These are phyloP conservation scores for Teratosphaeria destructans DNA, from an alignment of 2,329 filamentous ascomycete genomes.

Conservation along the genomic window DNA sequence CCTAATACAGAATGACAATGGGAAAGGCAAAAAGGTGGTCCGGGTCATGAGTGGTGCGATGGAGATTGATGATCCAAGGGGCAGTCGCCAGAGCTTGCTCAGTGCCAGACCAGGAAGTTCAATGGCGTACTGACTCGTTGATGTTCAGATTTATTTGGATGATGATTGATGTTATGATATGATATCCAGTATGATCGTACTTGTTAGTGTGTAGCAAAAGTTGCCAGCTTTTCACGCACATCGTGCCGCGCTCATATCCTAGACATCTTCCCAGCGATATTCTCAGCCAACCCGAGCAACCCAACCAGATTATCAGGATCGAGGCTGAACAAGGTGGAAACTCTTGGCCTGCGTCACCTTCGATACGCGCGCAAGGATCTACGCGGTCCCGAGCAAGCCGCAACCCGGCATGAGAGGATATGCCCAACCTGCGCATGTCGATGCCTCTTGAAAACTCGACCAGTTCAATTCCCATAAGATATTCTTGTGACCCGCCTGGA, in stretches of 20 bases:
- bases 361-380: neutral
- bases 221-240: neutral
- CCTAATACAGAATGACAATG: constrained; percentile 47
- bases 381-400: neutral
- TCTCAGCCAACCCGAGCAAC: no score
- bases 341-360: neutral
- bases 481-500: neutral
- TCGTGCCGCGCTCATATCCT: neutral
- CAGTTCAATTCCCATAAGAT: neutral
- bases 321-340: neutral
- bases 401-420: neutral
- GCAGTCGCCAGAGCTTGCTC: constrained; percentile 21
- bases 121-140: constrained; percentile 6
- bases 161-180: neutral
- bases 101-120: constrained; percentile 8
- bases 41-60: constrained; percentile 41
- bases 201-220: neutral
- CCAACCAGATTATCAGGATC: no score
- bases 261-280: no score
- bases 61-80: constrained; percentile 31
- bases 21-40: constrained; percentile 36
- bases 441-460: no score
- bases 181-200: neutral
- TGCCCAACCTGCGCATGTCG: no score
- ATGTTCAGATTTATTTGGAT: neutral